Base-by-base conservation (phyloP, 176 grass and related monocot genomes). In the Typha latifolia region DNA sequence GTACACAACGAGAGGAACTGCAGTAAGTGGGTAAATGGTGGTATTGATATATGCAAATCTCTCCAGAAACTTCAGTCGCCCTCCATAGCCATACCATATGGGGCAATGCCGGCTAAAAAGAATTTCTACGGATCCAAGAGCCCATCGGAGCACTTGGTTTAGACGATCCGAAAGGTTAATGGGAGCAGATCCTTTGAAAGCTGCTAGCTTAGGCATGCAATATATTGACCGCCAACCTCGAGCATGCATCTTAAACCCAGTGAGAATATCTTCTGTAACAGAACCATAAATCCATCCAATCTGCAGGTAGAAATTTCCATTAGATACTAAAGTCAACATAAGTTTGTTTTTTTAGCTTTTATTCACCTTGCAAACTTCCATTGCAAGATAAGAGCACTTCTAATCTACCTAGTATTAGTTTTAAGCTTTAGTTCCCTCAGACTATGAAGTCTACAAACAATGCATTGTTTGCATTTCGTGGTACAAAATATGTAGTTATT, bases 251-350 rank as follows among this genome's bases (percentile, higher is more conserved):
- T 94, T 94, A 56, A 94, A 94, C 26, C 90, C 85, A 13, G 90
- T 94, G 26, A 94, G 82, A 89, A 94, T 94, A 74, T 94, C 90
- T 80, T 94, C 90, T 61, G 90, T 94, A 29, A 94, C 90, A 63
- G 90, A 94, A 85, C 90, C 90, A 75, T 94, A 94, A 71, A 94
- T 94, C 90, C 90, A 94, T 74, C 90, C 90, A 78, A 94, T 94
- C 90, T 94, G 90, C 51, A 85, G 1, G 14, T 22, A 59, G 10
- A 18, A n/a, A 4, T 11, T 59, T 19, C 16, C 18, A 21, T 59
- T 59, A 59, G 53, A 59, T 19, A 16, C 8, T 9, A 4, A 43
- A 10, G 37, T 43, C 9, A 10, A 43, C 37, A 43, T 43, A 43
- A 43, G 37, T 6, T 43, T 43, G 37, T 43, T 43, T 43, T 37